Percentiles rank a stretch among this genome's conserved stretches.
Conservation (phyloP, 2,329 filamentous ascomycete genomes). For the Knoxdaviesia proteae region DNA sequence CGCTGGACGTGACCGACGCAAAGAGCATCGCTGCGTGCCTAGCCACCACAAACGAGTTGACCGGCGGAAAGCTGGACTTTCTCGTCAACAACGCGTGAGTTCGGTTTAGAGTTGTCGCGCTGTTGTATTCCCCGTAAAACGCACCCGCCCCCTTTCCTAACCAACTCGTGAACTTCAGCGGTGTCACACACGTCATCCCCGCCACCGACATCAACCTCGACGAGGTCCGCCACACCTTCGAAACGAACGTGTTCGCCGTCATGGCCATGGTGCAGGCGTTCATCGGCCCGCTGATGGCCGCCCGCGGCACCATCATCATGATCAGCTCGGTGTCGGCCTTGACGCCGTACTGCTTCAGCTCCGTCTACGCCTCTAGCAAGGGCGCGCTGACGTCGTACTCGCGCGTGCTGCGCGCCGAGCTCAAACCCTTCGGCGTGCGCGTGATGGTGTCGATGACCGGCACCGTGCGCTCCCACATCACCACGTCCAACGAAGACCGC, state of each 20-base stretch:
- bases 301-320: constrained; percentile 31
- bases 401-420: constrained; percentile 29
- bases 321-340: constrained; percentile 29
- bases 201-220: constrained; percentile 29
- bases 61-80: constrained; percentile 31
- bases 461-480: constrained; percentile 29
- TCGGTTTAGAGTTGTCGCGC: too few species aligned
- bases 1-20: constrained; percentile 30
- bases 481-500: constrained; percentile 17
- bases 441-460: constrained; percentile 36
- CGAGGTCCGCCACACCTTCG: constrained; percentile 31
- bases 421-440: constrained; percentile 30
- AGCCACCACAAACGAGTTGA: constrained; percentile 23
- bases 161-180: constrained; percentile 13
- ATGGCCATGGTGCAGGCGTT: constrained; percentile 35
- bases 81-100: constrained; percentile 37
- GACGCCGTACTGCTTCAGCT: constrained; percentile 29
- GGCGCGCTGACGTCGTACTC: constrained; percentile 31
- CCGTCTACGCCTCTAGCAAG: constrained; percentile 34
- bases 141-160: neutral
- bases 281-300: constrained; percentile 23
- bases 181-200: constrained; percentile 27
- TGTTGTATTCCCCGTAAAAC: too few species aligned
- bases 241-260: constrained; percentile 35
- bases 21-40: constrained; percentile 28